Base-by-base conservation (phyloP, 169 alveolate genomes). In the Cryptosporidium sp. region DNA sequence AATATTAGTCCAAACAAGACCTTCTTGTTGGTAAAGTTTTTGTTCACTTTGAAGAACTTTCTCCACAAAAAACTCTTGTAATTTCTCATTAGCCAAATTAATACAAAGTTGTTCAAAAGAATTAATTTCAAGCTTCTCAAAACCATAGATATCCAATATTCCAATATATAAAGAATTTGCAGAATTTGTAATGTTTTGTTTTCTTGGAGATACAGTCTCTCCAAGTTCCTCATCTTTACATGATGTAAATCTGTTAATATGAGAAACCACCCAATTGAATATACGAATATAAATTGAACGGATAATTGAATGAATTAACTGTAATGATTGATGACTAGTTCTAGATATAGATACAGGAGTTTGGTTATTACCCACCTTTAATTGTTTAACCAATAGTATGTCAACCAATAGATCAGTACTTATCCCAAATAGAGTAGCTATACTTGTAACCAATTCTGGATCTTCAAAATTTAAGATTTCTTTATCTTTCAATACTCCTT, bases 31-130 rank as follows among this genome's bases (percentile, higher is more conserved):
- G 84, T 95, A 95, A 21, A 94, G 94, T 51, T 89, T 69, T 72
- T 95, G 95, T 86, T 97, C 99, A 37, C 91, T 85, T 61, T 96
- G 94, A 75, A 97, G 94, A 58, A 97, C 97, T 68, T 95, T 95
- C 56, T 95, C 89, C 33, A 95, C 95, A 84, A 95, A 96, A 68
- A 95, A 95, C 87, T 96, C 94, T 91, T 96, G 96, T 53, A 96
- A 92, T 75, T 93, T 89, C 91, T 96, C 98, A 91, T 96, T 96
- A 1, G 98, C 97, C 58, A 94, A 94, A 85, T 95, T 95, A 45
- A 96, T 95, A 58, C 95, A 93, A 51, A 95, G 91, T 86, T 95
- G 95, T 80, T 96, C 98, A 89, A 94, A 94, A 14, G 95, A 92
- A 93, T 96, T 95, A 26, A 91, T 61, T 48, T 95, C 94, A 80